Conservation (phyloP, 352 stramenopile genomes). For the Pythium sp. region DNA sequence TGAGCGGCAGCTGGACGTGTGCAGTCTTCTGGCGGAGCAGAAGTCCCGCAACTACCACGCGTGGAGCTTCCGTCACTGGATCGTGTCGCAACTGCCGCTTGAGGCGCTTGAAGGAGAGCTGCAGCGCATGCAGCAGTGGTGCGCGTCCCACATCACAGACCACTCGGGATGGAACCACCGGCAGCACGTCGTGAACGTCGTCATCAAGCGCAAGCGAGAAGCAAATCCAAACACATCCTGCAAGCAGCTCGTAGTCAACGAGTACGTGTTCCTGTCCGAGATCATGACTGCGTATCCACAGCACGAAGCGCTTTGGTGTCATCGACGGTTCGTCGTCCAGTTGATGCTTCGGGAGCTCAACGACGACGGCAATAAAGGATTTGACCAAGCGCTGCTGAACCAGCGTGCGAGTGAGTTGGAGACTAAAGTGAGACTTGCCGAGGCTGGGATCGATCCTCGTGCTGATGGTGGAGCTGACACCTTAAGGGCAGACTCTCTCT, state of each 20-base stretch:
- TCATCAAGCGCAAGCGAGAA: constrained; percentile 15
- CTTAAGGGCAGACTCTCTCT: not conserved
- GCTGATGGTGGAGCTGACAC: no score
- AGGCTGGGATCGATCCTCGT: not conserved
- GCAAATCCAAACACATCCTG: not conserved
- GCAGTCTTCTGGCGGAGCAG: constrained; percentile 48
- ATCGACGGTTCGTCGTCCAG: constrained; percentile 68
- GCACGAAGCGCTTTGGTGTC: constrained; percentile 77
- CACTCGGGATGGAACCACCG: constrained; percentile 83
- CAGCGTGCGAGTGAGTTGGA: constrained; percentile 11
- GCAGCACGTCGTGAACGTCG: constrained; percentile 47
- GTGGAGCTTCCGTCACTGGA: constrained; percentile 83
- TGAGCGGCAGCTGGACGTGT: constrained; percentile 46
- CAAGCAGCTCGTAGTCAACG: constrained; percentile 27
- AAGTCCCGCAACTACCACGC: constrained; percentile 82
- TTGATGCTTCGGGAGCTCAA: constrained; percentile 25
- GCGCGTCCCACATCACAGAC: constrained; percentile 62
- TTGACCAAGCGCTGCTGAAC: not conserved
- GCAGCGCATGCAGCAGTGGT: constrained; percentile 50
- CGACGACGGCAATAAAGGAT: not conserved
- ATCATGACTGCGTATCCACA: constrained; percentile 46
- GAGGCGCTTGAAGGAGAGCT: constrained; percentile 43
- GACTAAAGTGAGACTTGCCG: constrained; percentile 2
- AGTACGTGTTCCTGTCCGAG: constrained; percentile 52
- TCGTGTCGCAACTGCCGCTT: constrained; percentile 39